Evolutionary conservation across 352 stramenopile species (phyloP).

Genomic region (Globisporangium middletonii): DNA sequence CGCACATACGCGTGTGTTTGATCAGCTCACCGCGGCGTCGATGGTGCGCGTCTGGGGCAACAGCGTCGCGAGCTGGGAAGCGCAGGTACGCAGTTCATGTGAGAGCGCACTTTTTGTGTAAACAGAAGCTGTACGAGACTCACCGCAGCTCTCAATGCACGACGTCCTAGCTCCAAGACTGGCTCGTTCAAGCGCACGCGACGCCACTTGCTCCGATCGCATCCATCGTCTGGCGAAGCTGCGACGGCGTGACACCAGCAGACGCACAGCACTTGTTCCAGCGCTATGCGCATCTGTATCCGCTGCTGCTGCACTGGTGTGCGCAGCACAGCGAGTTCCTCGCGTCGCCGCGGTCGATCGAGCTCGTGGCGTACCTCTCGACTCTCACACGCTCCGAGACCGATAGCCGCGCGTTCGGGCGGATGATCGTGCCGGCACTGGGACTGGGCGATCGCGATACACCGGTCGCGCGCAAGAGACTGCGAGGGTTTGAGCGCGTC

Average conservation of each 20-base stretch:
- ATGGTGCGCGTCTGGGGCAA: conserved; percentile 34
- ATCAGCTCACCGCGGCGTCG: conserved; percentile 17
- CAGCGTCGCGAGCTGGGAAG: conserved; percentile 30
- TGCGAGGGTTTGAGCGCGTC: too few species aligned
- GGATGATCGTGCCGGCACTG: conserved; percentile 3
- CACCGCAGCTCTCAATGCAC: not conserved
- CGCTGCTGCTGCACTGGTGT: conserved; percentile 32
- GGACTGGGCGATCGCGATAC: too few species aligned
- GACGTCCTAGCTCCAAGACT: conserved; percentile 23
- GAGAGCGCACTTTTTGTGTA: not conserved
- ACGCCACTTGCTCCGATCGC: conserved; percentile 24
- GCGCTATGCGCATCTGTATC: conserved; percentile 34
- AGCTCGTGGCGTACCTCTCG: conserved; percentile 28
- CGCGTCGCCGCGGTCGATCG: conserved; percentile 27
- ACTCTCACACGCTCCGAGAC: not conserved
- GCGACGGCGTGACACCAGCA: conserved; percentile 7
- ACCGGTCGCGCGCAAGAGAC: too few species aligned
- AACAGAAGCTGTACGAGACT: not conserved
- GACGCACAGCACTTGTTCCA: conserved; percentile 11
- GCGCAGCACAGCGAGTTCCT: conserved; percentile 21
- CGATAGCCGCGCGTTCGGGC: not conserved
- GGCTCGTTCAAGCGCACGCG: conserved; percentile 30
- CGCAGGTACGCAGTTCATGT: conserved; percentile 3
- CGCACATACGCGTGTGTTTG: conserved; percentile 16
- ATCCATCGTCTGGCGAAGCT: conserved; percentile 13